Evolutionary conservation across 2,329 filamentous ascomycete genomes (phyloP).

Genomic region (Endocalyx cinctus): DNA sequence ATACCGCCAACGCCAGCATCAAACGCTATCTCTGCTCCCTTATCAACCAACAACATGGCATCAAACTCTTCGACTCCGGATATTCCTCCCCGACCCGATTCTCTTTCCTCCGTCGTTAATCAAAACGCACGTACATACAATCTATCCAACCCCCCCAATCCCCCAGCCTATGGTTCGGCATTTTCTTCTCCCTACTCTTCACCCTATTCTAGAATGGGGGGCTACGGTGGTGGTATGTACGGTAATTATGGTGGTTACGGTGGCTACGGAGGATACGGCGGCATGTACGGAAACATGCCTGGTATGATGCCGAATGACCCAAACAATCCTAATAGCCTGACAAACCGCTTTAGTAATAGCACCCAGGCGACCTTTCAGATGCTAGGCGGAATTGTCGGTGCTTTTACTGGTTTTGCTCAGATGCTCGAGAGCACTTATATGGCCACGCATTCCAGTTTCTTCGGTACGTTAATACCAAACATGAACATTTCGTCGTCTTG

Average conservation of each 20-base stretch:
- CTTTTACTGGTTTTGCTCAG: conserved; percentile 95
- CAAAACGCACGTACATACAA: conserved; percentile 85
- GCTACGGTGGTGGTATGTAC: conserved; percentile 32
- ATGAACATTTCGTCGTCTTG: background rate
- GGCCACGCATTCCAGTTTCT: conserved; percentile 98
- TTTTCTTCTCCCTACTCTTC: conserved; percentile 50
- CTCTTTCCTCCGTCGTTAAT: conserved; percentile 75
- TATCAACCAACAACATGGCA: conserved; percentile 28
- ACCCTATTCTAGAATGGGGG: conserved; percentile 29
- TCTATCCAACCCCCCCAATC: conserved; percentile 42
- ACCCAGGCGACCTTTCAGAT: conserved; percentile 97
- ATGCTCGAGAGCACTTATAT: conserved; percentile 99
- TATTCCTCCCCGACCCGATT: conserved; percentile 75
- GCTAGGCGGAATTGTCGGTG: conserved; percentile 93
- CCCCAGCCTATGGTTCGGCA: conserved; percentile 37
- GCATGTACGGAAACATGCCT: conserved; percentile 38
- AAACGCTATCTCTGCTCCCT: conserved; percentile 32
- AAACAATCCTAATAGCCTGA: conserved; percentile 89
- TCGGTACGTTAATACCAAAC: conserved; percentile 58
- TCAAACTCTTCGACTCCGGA: conserved; percentile 51
- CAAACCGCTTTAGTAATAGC: conserved; percentile 90
- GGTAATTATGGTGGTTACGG: conserved; percentile 45
- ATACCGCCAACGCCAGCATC: too few relatives aligned
- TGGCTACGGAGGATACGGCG: conserved; percentile 26
- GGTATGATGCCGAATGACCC: conserved; percentile 53